A percentile compares a stretch with the other conserved stretches of the same genome.
Evolutionary conservation across 1,284 basidiomycete species (phyloP).

Genomic region (Prillingera fragicola): DNA sequence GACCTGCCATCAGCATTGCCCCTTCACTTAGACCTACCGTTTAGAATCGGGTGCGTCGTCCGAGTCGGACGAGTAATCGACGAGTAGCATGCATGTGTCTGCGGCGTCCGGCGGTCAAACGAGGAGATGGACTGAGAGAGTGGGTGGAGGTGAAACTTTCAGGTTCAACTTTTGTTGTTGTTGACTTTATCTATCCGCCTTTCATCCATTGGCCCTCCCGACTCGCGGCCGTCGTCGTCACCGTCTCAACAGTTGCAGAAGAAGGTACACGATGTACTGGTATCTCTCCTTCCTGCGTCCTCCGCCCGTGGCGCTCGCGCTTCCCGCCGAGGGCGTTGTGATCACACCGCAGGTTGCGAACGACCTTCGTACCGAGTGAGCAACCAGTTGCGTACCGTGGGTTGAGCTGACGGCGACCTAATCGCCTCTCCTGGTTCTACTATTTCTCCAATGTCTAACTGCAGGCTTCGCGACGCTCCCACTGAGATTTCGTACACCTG

Average conservation of each 20-base stretch:
- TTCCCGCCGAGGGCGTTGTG: slow-evolving; percentile 23
- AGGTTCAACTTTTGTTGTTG: neutral
- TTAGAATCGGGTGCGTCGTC: neutral
- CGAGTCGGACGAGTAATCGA: slow-evolving; percentile 1
- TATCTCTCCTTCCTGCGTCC: slow-evolving; percentile 48
- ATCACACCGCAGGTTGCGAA: slow-evolving; percentile 49
- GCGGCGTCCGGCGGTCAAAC: too few relatives aligned
- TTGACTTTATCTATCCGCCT: neutral
- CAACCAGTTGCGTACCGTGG: neutral
- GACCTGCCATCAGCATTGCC: neutral
- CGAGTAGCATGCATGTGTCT: neutral
- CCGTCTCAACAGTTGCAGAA: neutral
- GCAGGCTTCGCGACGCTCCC: slow-evolving; percentile 27
- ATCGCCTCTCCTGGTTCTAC: neutral
- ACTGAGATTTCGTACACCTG: slow-evolving; percentile 39
- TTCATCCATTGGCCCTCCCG: too few relatives aligned
- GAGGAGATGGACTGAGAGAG: too few relatives aligned
- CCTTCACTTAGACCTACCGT: neutral
- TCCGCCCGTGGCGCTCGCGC: slow-evolving; percentile 33
- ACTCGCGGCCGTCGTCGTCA: neutral
- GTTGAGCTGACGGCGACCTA: neutral
- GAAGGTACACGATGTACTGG: slow-evolving; percentile 44
- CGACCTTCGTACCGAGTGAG: slow-evolving; percentile 47
- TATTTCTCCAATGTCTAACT: neutral
- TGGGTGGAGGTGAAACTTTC: too few relatives aligned